Base-by-base conservation (phyloP, 2,329 filamentous ascomycete species). In the Alternaria sp. region DNA sequence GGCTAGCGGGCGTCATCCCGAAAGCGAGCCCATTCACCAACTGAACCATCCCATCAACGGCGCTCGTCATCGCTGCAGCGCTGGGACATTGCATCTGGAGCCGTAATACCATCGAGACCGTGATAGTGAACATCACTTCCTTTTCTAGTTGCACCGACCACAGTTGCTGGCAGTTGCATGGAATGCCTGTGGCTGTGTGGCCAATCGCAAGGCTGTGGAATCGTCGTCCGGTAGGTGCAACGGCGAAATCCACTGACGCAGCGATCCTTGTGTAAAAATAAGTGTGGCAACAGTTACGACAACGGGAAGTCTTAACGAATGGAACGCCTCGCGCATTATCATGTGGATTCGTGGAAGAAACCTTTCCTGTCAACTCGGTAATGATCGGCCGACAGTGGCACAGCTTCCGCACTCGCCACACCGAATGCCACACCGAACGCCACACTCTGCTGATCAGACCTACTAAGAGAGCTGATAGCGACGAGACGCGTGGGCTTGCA, bases 281-380 rank as follows among this genome's bases (percentile, higher is more conserved):
- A 71, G 51, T 72, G 73, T 75, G 73, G 72, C 73, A 68, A 71
- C 29, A 36, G 52, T 58, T 61, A 55, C 56, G 54, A 65, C 61
- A 61, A 28, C 33, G 44, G 44, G 61, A 60, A 56, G 56, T 58
- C 60, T 66, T 62, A 63, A 67, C 63, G 39, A 55, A 60, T 58
- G 55, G 57, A 48, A 67, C 51, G 54, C 54, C 59, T 68, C 54
- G 63, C 68, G 62, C 61, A 68, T 66, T 63, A 67, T 72, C 68
- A 73, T 69, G 70, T 69, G 63, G 70, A 65, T 67, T 72, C 67
- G 70, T 69, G 63, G 70, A 65, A 59, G 60, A 33, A 54, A 58
- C 45, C 62, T 64, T 61, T 64, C 14, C 10, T 55, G 54, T 42
- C 5, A 28, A 64, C 31, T 56, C 42, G 66, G 65, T 26, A 56